Evolutionary conservation across 108 stramenopile genomes (phyloP).

Genomic region (Cylindrotheca closterium): DNA sequence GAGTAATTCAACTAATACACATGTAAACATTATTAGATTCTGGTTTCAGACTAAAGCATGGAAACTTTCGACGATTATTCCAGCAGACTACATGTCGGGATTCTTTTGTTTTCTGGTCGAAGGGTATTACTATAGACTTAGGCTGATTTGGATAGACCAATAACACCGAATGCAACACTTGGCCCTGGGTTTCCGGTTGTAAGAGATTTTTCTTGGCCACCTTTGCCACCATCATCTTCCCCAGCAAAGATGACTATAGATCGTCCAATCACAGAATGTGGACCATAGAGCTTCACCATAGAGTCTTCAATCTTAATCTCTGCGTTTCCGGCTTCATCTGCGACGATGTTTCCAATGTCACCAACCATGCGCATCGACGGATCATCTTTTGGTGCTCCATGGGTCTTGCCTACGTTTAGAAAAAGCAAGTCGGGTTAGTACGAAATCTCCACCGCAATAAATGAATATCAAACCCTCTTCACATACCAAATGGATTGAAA

Average conservation of each 20-base stretch:
- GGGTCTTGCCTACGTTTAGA: slow-evolving; percentile 52
- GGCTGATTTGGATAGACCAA: slow-evolving; percentile 51
- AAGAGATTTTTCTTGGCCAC: slow-evolving; percentile 87
- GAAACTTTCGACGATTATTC: not conserved
- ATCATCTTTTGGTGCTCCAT: slow-evolving; percentile 87
- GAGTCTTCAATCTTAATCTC: slow-evolving; percentile 74
- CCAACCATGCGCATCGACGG: slow-evolving; percentile 81
- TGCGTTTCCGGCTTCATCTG: slow-evolving; percentile 63
- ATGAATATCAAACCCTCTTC: not conserved
- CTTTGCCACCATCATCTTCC: slow-evolving; percentile 89
- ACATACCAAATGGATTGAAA: slow-evolving; percentile 94
- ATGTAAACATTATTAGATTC: not conserved
- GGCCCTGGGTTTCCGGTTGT: slow-evolving; percentile 90
- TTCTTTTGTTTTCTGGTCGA: too few species aligned
- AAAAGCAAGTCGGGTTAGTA: not conserved
- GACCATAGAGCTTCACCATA: slow-evolving; percentile 86
- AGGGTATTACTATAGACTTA: too few species aligned
- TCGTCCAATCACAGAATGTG: slow-evolving; percentile 92
- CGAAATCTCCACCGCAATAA: not conserved
- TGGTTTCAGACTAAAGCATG: not conserved
- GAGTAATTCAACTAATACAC: slow-evolving; percentile 7
- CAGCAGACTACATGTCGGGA: too few species aligned
- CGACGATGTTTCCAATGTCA: slow-evolving; percentile 80
- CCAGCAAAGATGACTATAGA: slow-evolving; percentile 85
- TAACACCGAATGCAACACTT: slow-evolving; percentile 85